Evolutionary conservation across 1,284 basidiomycete genomes (phyloP), one percentile per base, ranked within the genome.

Genomic region (Apiotrichum brassicae): DNA sequence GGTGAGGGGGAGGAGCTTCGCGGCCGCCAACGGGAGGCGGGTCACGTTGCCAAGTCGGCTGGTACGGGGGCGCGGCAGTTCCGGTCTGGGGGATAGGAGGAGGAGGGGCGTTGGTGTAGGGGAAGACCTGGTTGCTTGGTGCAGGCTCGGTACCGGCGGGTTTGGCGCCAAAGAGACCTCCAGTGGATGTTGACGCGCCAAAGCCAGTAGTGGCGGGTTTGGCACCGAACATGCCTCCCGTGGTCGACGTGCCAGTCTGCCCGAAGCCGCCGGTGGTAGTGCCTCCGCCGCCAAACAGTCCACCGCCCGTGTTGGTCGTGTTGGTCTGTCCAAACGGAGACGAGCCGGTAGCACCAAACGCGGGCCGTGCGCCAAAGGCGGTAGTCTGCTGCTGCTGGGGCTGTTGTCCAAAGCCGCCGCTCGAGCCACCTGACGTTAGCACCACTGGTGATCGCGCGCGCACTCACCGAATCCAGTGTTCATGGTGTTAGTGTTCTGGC

Each of bases 1-100:
- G 60, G 42, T 68, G 65, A 6, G 50, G 44, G 1, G 63, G 62
- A 3, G 50, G 30, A 6, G 35, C 22, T 13, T 43, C 32, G 22
- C 40, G 36, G 28, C 39, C 45, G 13, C 20, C 16, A 3, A 13
- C 35, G 6, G 53, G 23, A 13, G 62, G 36, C 6, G 65, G 66
- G 48, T 71, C 70, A 46, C 62, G 62, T 44, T 70, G 66, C 70
- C 70, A 72, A 20, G 68, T 66, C 6, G 68, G 64, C 49, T 60
- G 57, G 52, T 72, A 72, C 0, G 57, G 51, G 7, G 70, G 68
- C 3, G 60, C 53, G 32, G 60, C 55, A 3, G 66, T 66, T 38
- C 70, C 70, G n/a, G 61, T 65, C 9, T 46, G 42, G 19, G 68
- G 68, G 20, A 61, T 57, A 12, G 65, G 61, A 28, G 61, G 59